phyloP scores from a whole-genome alignment of 257 asterid genomes.

The Rehmannia glutinosa region DNA sequence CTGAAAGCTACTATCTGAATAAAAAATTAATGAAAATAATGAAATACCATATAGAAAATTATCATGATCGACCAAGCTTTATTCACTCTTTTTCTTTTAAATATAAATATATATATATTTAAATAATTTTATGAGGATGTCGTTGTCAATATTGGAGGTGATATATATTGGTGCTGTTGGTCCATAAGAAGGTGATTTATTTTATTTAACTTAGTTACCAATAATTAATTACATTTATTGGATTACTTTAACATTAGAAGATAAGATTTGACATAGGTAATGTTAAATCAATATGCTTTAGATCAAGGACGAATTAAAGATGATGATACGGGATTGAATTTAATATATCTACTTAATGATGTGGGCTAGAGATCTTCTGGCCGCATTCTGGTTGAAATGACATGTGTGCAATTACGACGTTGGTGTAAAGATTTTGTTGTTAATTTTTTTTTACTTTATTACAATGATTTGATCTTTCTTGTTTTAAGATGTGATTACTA shows the following conservation, averaged over 20 bases:
- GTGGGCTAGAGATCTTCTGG: neutral
- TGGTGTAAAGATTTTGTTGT: neutral
- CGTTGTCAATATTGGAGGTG: no score
- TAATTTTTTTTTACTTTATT: neutral
- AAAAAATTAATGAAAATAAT: neutral
- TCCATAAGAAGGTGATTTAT: neutral
- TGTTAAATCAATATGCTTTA: neutral
- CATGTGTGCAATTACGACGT: no score
- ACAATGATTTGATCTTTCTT: neutral
- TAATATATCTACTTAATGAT: neutral
- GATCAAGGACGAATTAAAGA: neutral
- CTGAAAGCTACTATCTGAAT: conserved; percentile 13
- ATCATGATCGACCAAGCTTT: neutral
- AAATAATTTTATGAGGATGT: no score
- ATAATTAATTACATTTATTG: neutral
- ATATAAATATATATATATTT: neutral
- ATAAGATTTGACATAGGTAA: neutral
- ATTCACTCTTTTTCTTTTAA: no score
- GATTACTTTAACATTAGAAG: neutral
- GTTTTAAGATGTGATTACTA: neutral
- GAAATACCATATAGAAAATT: neutral
- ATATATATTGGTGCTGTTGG: neutral
- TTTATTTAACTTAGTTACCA: neutral
- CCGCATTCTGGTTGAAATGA: no score
- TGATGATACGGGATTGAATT: neutral